Evolutionary conservation across 345 rosid species (phyloP).

Genomic region (Populus ilicifolia): DNA sequence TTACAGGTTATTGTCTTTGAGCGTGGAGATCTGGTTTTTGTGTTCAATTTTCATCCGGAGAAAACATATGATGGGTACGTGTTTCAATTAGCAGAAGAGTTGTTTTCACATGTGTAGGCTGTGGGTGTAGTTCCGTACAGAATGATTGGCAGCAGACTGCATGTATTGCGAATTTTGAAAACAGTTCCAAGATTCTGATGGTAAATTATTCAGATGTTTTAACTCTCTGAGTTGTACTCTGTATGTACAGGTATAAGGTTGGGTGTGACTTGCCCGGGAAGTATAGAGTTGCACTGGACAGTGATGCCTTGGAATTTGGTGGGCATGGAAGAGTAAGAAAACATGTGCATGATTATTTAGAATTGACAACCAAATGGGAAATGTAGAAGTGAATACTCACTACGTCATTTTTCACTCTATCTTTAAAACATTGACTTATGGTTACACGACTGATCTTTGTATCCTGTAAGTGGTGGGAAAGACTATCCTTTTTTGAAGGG

Average conservation of each 20-base stretch:
- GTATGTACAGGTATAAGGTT: slow-evolving; percentile 59
- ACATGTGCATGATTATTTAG: slow-evolving; percentile 1
- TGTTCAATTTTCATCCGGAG: slow-evolving; percentile 74
- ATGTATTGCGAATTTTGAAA: not conserved
- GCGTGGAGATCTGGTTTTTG: slow-evolving; percentile 69
- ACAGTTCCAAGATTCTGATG: not conserved
- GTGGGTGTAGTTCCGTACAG: not conserved
- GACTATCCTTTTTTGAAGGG: too few relatives aligned
- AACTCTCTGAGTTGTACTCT: slow-evolving; percentile 4
- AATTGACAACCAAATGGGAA: too few relatives aligned
- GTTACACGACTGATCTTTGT: too few relatives aligned
- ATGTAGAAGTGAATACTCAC: too few relatives aligned
- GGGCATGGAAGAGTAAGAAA: slow-evolving; percentile 69
- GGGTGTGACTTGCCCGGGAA: slow-evolving; percentile 81
- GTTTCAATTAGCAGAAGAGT: not conserved
- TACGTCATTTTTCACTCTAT: too few relatives aligned
- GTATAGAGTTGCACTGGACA: slow-evolving; percentile 71
- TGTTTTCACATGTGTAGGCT: not conserved
- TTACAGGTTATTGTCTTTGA: slow-evolving; percentile 73
- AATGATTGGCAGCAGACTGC: not conserved
- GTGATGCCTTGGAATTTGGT: slow-evolving; percentile 67
- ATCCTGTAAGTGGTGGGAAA: too few relatives aligned
- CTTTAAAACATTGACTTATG: too few relatives aligned
- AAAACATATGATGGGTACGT: slow-evolving; percentile 62
- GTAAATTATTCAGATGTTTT: not conserved